These are phyloP conservation scores for Cladosporium oxysporum DNA, from an alignment of 2,329 filamentous ascomycete species.

Conservation along the genomic window DNA sequence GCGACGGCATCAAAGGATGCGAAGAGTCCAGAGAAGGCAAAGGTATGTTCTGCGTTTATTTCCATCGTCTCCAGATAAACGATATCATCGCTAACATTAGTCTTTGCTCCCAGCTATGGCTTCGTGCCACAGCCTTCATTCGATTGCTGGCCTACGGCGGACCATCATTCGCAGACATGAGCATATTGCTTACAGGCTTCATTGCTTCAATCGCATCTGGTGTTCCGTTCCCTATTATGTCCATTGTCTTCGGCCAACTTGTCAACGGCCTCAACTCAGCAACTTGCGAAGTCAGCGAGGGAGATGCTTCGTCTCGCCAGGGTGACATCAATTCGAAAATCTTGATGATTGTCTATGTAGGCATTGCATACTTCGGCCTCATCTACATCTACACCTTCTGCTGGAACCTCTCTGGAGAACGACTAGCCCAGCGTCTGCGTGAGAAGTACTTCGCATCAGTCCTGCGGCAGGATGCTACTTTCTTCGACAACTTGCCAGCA, in stretches of 20 bases:
- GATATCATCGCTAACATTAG: background rate
- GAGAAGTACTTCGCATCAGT: slow-evolving; percentile 61
- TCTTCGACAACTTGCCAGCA: slow-evolving; percentile 64
- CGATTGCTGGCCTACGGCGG: slow-evolving; percentile 12
- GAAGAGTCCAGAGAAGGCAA: background rate
- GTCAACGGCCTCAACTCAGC: slow-evolving; percentile 62
- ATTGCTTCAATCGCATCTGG: slow-evolving; percentile 58
- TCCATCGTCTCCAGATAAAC: background rate
- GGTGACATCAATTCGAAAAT: slow-evolving; percentile 58
- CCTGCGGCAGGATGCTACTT: slow-evolving; percentile 62
- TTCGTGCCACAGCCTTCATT: slow-evolving; percentile 12
- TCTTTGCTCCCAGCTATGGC: slow-evolving; percentile 8
- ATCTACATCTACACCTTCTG: slow-evolving; percentile 66
- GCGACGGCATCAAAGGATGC: background rate
- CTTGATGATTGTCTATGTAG: slow-evolving; percentile 62
- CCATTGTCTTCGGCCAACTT: slow-evolving; percentile 64
- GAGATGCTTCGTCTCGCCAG: slow-evolving; percentile 40
- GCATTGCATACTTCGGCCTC: slow-evolving; percentile 61
- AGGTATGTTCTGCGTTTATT: background rate
- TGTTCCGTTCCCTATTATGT: slow-evolving; percentile 64
- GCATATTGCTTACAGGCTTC: slow-evolving; percentile 41
- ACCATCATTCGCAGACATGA: slow-evolving; percentile 6
- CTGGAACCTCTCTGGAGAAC: slow-evolving; percentile 65
- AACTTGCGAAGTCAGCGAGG: slow-evolving; percentile 49
- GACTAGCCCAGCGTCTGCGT: slow-evolving; percentile 63